These are phyloP conservation scores for Pyrenochaeta sp. DNA, from an alignment of 2,329 filamentous ascomycete species.

Conservation along the genomic window DNA sequence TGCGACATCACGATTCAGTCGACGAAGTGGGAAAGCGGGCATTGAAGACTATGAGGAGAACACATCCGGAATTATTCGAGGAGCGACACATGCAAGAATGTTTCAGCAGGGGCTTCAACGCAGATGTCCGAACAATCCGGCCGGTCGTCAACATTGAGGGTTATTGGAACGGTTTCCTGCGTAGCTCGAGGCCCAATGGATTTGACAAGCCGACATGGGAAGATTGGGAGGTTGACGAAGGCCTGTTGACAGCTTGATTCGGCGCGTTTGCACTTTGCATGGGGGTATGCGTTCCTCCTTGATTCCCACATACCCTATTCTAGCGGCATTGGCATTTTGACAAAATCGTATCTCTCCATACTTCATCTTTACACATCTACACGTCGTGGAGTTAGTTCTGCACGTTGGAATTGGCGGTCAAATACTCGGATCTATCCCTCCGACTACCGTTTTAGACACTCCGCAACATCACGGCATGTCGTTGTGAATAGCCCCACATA, in stretches of 20 bases:
- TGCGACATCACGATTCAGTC: conserved; percentile 70
- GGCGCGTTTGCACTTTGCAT: neutral
- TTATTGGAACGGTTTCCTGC: conserved; percentile 58
- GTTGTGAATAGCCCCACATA: neutral
- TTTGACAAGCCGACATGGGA: conserved; percentile 60
- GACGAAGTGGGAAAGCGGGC: conserved; percentile 71
- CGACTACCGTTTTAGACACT: neutral
- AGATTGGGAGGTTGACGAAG: conserved; percentile 53
- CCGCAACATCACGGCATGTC: neutral
- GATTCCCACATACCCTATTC: neutral
- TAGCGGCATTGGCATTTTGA: neutral
- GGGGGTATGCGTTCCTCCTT: neutral
- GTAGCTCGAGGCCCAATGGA: conserved; percentile 62
- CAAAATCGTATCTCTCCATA: neutral
- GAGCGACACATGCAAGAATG: conserved; percentile 58
- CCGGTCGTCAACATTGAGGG: conserved; percentile 58
- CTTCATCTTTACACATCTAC: neutral
- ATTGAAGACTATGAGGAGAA: conserved; percentile 62
- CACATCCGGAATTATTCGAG: conserved; percentile 65
- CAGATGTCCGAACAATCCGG: conserved; percentile 58
- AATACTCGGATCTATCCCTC: neutral
- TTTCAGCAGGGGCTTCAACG: conserved; percentile 55
- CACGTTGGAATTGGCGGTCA: neutral
- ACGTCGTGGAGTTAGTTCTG: neutral
- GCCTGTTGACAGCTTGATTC: conserved; percentile 41